A percentile compares a stretch with the other conserved stretches of the same genome.
These are phyloP conservation scores for Mortierella sp. DNA, from an alignment of 371 early-diverging fungal genomes.

Conservation along the genomic window DNA sequence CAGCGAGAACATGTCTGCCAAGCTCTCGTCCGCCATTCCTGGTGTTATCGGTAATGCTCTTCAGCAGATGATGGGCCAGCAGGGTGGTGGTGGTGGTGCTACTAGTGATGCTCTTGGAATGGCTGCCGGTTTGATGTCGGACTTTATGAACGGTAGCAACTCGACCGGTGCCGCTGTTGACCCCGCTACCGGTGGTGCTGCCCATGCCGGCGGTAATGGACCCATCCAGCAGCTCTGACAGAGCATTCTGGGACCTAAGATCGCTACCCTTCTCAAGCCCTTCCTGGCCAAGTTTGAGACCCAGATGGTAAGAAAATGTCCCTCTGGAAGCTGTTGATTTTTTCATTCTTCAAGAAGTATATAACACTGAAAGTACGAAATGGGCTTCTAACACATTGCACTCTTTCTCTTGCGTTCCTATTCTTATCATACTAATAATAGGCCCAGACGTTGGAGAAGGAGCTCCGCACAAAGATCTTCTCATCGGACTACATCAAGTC, in stretches of 20 bases:
- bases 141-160: constrained; percentile 19
- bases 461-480: constrained; percentile 55
- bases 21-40: constrained; percentile 37
- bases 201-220: constrained; percentile 6
- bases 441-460: constrained; percentile 32
- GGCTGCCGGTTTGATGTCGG: constrained; percentile 44
- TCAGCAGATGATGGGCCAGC: constrained; percentile 39
- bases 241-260: constrained; percentile 45
- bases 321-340: neutral
- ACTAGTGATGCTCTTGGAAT: constrained; percentile 32
- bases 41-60: constrained; percentile 39
- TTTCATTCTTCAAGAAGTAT: neutral
- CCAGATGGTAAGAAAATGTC: constrained; percentile 36
- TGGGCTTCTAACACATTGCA: neutral
- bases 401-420: neutral
- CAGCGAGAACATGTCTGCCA: constrained; percentile 46
- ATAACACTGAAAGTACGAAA: neutral
- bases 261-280: constrained; percentile 37
- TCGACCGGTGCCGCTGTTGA: neutral
- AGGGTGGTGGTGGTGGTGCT: constrained; percentile 27
- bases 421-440: constrained; percentile 6
- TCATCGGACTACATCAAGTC: constrained; percentile 48
- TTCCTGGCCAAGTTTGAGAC: constrained; percentile 48
- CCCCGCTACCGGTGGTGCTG: neutral
- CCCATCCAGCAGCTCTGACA: constrained; percentile 44